Base-by-base conservation (phyloP, 306 rosid species). In the Vigna radiata region DNA sequence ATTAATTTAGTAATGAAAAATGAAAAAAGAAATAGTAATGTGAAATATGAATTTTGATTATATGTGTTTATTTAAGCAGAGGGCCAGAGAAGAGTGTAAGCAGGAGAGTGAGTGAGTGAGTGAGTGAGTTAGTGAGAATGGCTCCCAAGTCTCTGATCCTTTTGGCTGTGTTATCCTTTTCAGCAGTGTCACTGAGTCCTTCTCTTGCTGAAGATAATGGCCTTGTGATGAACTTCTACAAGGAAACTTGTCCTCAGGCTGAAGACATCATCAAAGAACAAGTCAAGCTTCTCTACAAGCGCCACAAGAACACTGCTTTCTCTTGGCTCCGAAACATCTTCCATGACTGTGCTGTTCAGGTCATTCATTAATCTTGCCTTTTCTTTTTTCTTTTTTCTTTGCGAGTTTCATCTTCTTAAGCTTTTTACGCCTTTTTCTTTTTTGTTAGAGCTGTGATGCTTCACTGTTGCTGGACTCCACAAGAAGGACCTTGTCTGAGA, bases 301-400 rank as follows among this genome's bases (percentile, higher is more conserved):
- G 97, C 84, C 98, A 95, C 88, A 95, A 95, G 91, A 95, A 95
- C 97, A 95, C 98, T 67, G 98, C 98, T 13, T 95, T 95, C 87
- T 95, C 98, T 2, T 95, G 98, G 98, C 97, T 95, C 78, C 89
- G 98, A 55, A 95, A 95, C 86, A 90, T 95, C 76, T 95, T 95
- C 87, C 98, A 95, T 78, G 98, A 95, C 50, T 95, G 97, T 79
- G 98, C 91, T 86, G 98, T 95, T 65, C 91, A 92, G 90, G 98
- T 94, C 71, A 61, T 5, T 47, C 73, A 61, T 2, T 47, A 12
- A 31, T 3, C 2, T 6, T 18, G 7, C 14, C 3, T 53, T 50
- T 21, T 18, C 0, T 8, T 6, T 53, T 50, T 21, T 18, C 0
- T 8, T 6, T 10, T 44, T 56, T 3, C 1, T 11, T 19, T 33